Percentiles rank a stretch among this genome's conserved stretches.
Evolutionary conservation across 345 rosid species (phyloP).

Genomic region (Combretum micranthum): DNA sequence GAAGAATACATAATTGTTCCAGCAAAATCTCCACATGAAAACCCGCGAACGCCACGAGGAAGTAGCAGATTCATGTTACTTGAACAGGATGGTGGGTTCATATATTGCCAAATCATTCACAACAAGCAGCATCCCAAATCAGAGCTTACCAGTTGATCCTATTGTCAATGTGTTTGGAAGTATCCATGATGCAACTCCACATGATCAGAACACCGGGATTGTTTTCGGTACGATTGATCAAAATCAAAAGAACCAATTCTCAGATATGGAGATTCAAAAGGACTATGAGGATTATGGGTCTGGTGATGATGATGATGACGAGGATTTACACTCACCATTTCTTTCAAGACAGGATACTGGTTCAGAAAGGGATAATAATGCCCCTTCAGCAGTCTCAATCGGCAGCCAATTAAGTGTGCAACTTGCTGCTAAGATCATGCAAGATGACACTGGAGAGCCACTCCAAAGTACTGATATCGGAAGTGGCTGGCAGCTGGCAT

Average conservation of each 20-base stretch:
- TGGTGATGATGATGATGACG: conserved; percentile 10
- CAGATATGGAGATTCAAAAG: conserved; percentile 20
- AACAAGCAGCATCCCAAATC: conserved; percentile 19
- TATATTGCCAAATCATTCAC: conserved; percentile 20
- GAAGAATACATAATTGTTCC: conserved; percentile 29
- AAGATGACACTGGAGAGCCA: conserved; percentile 11
- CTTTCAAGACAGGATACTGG: conserved; percentile 8
- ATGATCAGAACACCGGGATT: conserved; percentile 18
- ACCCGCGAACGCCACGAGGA: background rate
- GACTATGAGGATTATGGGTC: conserved; percentile 14
- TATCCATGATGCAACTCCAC: conserved; percentile 17
- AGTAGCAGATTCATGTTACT: conserved; percentile 14
- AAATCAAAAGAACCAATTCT: conserved; percentile 7
- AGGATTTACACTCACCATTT: conserved; percentile 20
- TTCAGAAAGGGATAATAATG: conserved; percentile 9
- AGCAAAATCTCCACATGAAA: conserved; percentile 6
- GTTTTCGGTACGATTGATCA: conserved; percentile 12
- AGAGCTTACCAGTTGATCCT: conserved; percentile 25
- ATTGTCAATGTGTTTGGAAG: conserved; percentile 34
- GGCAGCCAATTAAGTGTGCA: conserved; percentile 8
- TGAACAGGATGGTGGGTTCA: conserved; percentile 9
- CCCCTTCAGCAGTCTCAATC: background rate
- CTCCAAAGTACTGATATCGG: conserved; percentile 20
- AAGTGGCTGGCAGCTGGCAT: conserved; percentile 36
- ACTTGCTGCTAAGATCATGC: conserved; percentile 12